These are phyloP conservation scores for Gossypium bickii DNA, from an alignment of 345 rosid species.

Conservation along the genomic window DNA sequence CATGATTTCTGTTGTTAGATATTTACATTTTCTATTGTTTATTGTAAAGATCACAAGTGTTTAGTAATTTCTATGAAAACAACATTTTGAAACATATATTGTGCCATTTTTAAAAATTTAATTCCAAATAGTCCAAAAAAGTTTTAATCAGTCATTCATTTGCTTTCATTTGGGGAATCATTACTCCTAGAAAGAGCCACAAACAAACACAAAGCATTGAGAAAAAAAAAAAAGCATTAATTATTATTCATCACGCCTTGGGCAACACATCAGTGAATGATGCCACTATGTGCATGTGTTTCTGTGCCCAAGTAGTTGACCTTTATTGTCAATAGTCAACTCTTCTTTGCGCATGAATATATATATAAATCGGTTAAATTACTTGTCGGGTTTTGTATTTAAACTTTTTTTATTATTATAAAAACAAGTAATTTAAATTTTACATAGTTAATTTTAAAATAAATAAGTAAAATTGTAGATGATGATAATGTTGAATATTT, in stretches of 20 bases:
- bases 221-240: slow-evolving; percentile 27
- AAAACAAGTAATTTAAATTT: too few species aligned
- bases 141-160: too few species aligned
- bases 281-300: slow-evolving; percentile 38
- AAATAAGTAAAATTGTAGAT: too few species aligned
- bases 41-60: background rate
- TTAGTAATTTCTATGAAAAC: background rate
- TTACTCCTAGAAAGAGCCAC: slow-evolving; percentile 26
- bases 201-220: slow-evolving; percentile 12
- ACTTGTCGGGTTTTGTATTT: too few species aligned
- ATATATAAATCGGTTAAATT: too few species aligned
- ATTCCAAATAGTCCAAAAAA: too few species aligned
- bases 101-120: too few species aligned
- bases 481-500: too few species aligned
- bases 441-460: too few species aligned
- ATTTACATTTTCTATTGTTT: background rate
- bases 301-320: slow-evolving; percentile 41
- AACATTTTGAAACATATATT: too few species aligned
- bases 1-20: slow-evolving; percentile 30
- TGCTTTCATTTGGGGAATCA: slow-evolving; percentile 15
- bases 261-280: slow-evolving; percentile 34
- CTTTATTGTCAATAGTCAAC: slow-evolving; percentile 37
- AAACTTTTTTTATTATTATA: too few species aligned
- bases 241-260: slow-evolving; percentile 49
- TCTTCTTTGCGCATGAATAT: too few species aligned